Evolutionary conservation across 2,329 filamentous ascomycete species (phyloP), one percentile per base, ranked within the genome.

Genomic region (Penicillium freii): DNA sequence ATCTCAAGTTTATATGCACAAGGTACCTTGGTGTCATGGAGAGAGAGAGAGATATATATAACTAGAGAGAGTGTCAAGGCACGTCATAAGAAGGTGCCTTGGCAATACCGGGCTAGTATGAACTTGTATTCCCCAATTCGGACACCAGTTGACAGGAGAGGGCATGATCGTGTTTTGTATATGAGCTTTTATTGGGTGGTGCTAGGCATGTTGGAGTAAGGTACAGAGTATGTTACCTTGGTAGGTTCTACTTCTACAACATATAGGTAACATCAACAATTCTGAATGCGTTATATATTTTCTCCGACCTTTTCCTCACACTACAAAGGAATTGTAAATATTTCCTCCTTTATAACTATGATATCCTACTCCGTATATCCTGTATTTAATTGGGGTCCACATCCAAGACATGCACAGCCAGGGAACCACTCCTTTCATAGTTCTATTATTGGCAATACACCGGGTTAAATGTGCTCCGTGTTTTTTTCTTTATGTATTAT

Each of bases 391-490:
- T 44, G 56, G 56, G 44, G 42, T 45, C 60, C 61, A 58, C 61
- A 57, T 60, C 57, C 56, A 36, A 46, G 51, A 40, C 57, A 54
- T 62, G 57, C 57, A 56, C 58, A 60, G 57, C 56, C 59, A 61
- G 45, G 54, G 54, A 61, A 59, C 53, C 52, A 42, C 42, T 40
- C 34, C n/a, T n/a, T 31, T 39, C 55, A 29, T 29, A 21, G 29
- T 56, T 58, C 63, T 66, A 66, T 66, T 60, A 66, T 66, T 66
- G 64, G 64, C 64, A 64, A 34, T 34, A 8, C 8, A 57, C 53
- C 51, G 44, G 56, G 60, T 62, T 58, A 58, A 65, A 64, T 38
- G 48, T 29, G 42, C 51, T 51, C 43, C 15, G 39, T 42, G 49
- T 53, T 39, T 54, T 58, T 47, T 47, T 31, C 11, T 10, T 13